A percentile compares a stretch with the other conserved stretches of the same genome.
phyloP scores from a whole-genome alignment of 331 rosid species.

The Quercus tomentella region DNA sequence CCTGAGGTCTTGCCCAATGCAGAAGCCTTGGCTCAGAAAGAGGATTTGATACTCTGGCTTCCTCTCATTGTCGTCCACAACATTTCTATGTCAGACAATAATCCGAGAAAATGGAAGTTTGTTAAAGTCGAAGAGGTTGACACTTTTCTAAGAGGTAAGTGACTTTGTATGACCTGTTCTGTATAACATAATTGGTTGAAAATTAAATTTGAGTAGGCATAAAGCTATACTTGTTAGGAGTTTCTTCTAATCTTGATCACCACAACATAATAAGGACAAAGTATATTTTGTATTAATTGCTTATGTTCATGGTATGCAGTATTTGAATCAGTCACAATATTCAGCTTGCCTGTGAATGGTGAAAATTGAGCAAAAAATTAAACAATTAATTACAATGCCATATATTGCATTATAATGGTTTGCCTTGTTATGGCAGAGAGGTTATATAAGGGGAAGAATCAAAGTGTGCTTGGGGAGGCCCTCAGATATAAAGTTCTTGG shows the following conservation, averaged over 20 bases:
- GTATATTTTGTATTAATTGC: background rate
- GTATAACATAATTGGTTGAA: background rate
- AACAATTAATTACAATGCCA: background rate
- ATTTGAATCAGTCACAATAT: background rate
- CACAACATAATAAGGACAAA: background rate
- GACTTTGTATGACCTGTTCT: background rate
- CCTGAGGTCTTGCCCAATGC: conserved; percentile 66
- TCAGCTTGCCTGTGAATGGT: background rate
- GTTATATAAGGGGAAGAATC: conserved; percentile 77
- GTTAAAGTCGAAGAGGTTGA: conserved; percentile 74
- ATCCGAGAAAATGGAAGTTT: conserved; percentile 80
- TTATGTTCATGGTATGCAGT: background rate
- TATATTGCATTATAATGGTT: conserved; percentile 14
- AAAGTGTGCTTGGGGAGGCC: conserved; percentile 79
- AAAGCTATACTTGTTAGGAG: background rate
- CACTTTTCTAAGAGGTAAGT: conserved; percentile 84
- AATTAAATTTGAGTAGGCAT: background rate
- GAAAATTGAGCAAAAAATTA: background rate
- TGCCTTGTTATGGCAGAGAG: conserved; percentile 50
- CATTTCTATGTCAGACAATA: conserved; percentile 58
- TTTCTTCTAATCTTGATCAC: background rate
- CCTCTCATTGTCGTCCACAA: conserved; percentile 79
- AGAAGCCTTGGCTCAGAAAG: conserved; percentile 80
- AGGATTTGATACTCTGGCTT: conserved; percentile 94
- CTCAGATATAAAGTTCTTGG: conserved; percentile 86